Evolutionary conservation across 208 protist genomes (phyloP).

Genomic region (Trichomonas tenax): DNA sequence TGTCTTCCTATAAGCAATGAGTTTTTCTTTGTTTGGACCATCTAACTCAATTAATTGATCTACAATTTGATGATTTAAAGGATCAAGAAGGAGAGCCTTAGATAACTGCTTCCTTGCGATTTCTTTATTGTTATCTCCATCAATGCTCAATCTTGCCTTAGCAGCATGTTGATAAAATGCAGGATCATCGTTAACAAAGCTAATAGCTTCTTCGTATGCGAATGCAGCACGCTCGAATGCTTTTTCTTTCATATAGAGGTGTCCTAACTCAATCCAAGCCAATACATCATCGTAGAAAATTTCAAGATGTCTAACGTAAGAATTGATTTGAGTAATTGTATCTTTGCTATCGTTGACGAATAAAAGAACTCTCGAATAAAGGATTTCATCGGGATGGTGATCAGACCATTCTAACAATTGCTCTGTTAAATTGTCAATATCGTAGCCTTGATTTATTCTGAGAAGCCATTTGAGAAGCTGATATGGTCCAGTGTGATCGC

Average conservation of each 20-base stretch:
- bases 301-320: neutral
- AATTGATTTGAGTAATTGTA: neutral
- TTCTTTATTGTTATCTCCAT: neutral
- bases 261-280: neutral
- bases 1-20: neutral
- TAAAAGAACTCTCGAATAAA: neutral
- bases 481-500: neutral
- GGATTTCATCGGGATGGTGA: neutral
- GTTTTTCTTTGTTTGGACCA: neutral
- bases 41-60: neutral
- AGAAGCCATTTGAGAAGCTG: neutral
- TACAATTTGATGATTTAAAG: neutral
- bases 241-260: neutral
- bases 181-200: neutral
- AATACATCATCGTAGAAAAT: neutral
- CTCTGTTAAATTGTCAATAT: neutral
- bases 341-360: neutral
- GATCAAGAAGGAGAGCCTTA: neutral
- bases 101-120: neutral
- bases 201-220: neutral
- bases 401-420: neutral
- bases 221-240: neutral
- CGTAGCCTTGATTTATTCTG: neutral
- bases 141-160: neutral
- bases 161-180: neutral